Base-by-base conservation (phyloP, 2,329 filamentous ascomycete species). In the Colletotrichum orbiculare region DNA sequence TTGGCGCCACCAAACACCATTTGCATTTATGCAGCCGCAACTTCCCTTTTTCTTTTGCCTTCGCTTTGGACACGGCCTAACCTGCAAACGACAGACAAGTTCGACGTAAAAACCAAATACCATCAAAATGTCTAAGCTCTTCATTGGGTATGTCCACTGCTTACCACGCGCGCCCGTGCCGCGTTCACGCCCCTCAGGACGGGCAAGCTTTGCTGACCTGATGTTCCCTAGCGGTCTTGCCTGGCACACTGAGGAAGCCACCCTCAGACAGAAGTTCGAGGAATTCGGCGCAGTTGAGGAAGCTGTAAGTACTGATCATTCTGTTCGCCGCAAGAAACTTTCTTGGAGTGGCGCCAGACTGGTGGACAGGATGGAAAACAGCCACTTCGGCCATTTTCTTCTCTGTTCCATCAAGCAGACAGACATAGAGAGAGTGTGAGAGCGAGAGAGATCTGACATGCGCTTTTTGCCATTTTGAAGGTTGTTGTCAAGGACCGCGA, bases 401-500 rank as follows among this genome's bases (percentile, higher is more conserved):
- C 33, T n/a, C 41, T 15, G 46, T 25, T 13, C 17, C 35, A 39
- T 61, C 41, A 43, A 43, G 47, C 37, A 58, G 42, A 41, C 38
- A 17, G 55, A 11, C 8, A 45, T 10, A 38, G 48, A 25, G 13
- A 46, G 43, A 17, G 53, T 45, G 41, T 25, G 57, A 34, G 52
- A 52, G 45, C 37, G 45, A 60, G 34, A 48, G 59, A 58, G 54
- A 62, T 71, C 68, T 73, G 60, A 71, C 66, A 41, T 66, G 61
- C 50, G 61, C 54, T 63, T 53, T 48, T 38, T 49, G 9, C 60
- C 52, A 25, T 46, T 54, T 56, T 66, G 25, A 74, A 98, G 95
- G 92, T 97, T 68, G 95, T 99, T 71, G 94, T 98, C 74, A 98
- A 97, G 83, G 95, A 99, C 79, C 93, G 94, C 74, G 95, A 98